Base-by-base conservation (phyloP, 306 rosid genomes). In the Herpetospermum pedunculosum region DNA sequence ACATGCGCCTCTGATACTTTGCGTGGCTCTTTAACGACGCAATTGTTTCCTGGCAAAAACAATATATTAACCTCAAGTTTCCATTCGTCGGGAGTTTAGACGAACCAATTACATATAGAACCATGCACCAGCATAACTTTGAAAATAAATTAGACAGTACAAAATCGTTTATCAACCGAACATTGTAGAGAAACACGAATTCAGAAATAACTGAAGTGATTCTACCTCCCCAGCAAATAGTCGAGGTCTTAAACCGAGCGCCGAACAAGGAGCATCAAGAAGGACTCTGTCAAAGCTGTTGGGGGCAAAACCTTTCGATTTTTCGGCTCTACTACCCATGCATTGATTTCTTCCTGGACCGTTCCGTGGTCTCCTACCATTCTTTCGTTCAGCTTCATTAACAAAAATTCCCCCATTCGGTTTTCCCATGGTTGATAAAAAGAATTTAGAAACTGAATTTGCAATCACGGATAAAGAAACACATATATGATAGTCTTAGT, bases 241-340 rank as follows among this genome's bases (percentile, higher is more conserved):
- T 18, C 96, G 88, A 79, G 96, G 98, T 86, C 97, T 89, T 86
- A 91, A 87, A 78, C 96, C 98, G 75, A 94, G 90, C 77, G 98
- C 98, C 72, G 98, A 94, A 81, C 98, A 94, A 16, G 97, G 96
- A 83, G 94, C 98, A 80, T 94, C 98, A 58, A 87, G 97, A 87
- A 94, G 98, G 57, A 94, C 97, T 75, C 95, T 91, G 73, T 94
- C 98, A 86, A 91, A 94, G 83, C 96, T 94, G 81, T 83, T 74
- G 54, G 96, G 91, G 50, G 86, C 48, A 83, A 94, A 94, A 76
- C 98, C 98, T 79, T 88, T 89, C 35, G 97, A 86, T 25, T 83
- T 85, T 77, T 88, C 91, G 46, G 80, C 97, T 84, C 85, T 85
- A 62, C 90, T 94, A 79, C 97, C 97, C 8, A 52, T 40, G 64